Evolutionary conservation across 805 yeast species (phyloP), one percentile per base, ranked within the genome.

Genomic region (Candida schatavii): DNA sequence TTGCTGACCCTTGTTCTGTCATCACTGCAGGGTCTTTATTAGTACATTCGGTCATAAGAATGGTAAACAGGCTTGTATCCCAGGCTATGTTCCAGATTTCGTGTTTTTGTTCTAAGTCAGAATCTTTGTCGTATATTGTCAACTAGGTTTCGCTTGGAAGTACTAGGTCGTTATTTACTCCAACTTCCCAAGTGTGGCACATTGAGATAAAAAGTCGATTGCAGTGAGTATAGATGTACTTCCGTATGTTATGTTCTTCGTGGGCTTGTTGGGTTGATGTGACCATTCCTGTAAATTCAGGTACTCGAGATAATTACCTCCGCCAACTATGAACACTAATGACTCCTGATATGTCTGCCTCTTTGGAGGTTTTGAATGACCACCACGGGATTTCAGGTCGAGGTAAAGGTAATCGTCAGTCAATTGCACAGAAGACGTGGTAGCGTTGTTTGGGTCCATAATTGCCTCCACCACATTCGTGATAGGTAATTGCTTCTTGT

Each of bases 221-320:
- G 96, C 90, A 0, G 89, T 80, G 26, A 79, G 62, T 30, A 89
- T 77, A 48, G 78, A 81, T 2, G 96, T 88, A 53, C 95, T 81
- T 21, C 99, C 99, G 61, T 93, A 91, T 18, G 85, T 78, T 25
- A 93, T 85, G 27, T 70, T 69, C 57, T 79, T 84, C 6, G 57
- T 46, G 4, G 53, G 45, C 43, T 55, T 61, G 39, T 56, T 63
- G 31, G 72, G 68, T 35, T 50, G 56, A 13, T 64, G 59, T 0
- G 80, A 78, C 95, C 96, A 90, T 61, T 90, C 96, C 62, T 88
- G 95, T 56, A 93, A 75, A 56, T 91, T 91, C 45, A 90, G 95
- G 59, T 91, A 93, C 66, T 93, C 99, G 47, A 87, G 68, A 59
- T 89, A 93, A 62, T 88, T 90, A 37, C 98, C 98, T 27, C 99